Base-by-base conservation (phyloP, 1,139 yeast genomes). In the Lodderomyces pseudojiufengensis region DNA sequence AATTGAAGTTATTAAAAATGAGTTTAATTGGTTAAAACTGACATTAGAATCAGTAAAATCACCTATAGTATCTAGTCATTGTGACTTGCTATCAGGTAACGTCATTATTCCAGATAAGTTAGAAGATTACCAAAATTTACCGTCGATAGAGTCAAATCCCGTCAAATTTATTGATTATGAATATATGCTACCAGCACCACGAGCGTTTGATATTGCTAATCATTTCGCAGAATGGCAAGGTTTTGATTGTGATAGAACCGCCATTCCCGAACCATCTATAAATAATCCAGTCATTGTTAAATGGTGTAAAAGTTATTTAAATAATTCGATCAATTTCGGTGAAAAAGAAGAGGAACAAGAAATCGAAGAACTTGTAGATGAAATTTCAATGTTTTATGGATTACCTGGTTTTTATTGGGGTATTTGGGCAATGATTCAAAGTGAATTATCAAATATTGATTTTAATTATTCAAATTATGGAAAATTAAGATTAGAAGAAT, bases 181-280 rank as follows among this genome's bases (percentile, higher is more conserved):
- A 59, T 84, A 84, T 52, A 79, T 85, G 73, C 69, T 81, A 50
- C 84, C 85, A 3, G 86, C 87, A 2, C 90, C 94, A 2, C 60
- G 92, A 39, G 92, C 86, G 0, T 84, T 83, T 54, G 95, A 84
- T 53, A 77, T 84, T 15, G 87, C 94, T n/a, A 84, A 84, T 53
- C 94, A 84, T 57, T 78, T 84, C 48, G 81, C 84, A 54, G 95
- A 84, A 58, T 84, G 92, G 92, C 94, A 84, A 53, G 95, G 95
- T 1, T 83, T 82, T 48, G 78, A 80, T 43, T 84, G 94, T 55
- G 77, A 79, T 44, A 67, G 75, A 16, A 59, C 67, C 9, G 73
- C 75, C 6, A 80, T 84, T 27, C 90, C 87, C 0, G 55, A 56
- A 8, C 84, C 85, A 1, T 38, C 59, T 1, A 45, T 44, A 5